These are phyloP conservation scores for Macadamia tetraphylla DNA, from an alignment of 164 flowering plant species.

Conservation along the genomic window DNA sequence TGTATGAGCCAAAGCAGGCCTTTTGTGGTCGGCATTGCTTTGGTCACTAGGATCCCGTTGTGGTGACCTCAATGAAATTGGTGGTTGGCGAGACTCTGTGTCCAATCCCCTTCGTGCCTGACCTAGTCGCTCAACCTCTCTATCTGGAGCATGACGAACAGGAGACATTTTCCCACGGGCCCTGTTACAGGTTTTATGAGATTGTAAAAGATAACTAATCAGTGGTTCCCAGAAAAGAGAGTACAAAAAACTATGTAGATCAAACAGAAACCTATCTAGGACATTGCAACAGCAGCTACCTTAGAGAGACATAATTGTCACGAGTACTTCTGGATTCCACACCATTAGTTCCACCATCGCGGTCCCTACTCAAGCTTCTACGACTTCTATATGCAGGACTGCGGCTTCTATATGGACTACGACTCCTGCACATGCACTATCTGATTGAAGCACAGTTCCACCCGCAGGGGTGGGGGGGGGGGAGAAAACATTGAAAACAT, in stretches of 20 bases:
- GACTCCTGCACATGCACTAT: conserved; percentile 17
- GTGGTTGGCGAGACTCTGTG: conserved; percentile 19
- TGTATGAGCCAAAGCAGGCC: conserved; percentile 23
- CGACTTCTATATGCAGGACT: conserved; percentile 16
- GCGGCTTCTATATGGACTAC: conserved; percentile 22
- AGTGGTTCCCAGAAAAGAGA: conserved; percentile 12
- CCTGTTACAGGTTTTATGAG: conserved; percentile 19
- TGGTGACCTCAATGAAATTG: conserved; percentile 50
- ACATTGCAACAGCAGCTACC: conserved; percentile 10
- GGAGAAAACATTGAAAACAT: not conserved
- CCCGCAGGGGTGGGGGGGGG: conserved; percentile 16
- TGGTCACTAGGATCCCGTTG: conserved; percentile 31
- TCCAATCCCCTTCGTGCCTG: conserved; percentile 21
- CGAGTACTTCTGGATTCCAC: conserved; percentile 11
- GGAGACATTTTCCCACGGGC: conserved; percentile 32
- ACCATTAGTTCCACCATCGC: conserved; percentile 17
- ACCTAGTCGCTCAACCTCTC: conserved; percentile 8
- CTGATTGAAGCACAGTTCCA: not conserved
- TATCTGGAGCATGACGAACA: conserved; percentile 20
- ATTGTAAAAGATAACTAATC: conserved; percentile 10
- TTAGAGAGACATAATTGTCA: conserved; percentile 21
- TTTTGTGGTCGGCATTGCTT: conserved; percentile 13
- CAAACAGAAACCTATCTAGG: not conserved
- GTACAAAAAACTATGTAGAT: not conserved
- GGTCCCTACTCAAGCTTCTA: conserved; percentile 34